These are phyloP conservation scores for Fusarium subtropicale DNA, from an alignment of 2,329 filamentous ascomycete species.

Conservation along the genomic window DNA sequence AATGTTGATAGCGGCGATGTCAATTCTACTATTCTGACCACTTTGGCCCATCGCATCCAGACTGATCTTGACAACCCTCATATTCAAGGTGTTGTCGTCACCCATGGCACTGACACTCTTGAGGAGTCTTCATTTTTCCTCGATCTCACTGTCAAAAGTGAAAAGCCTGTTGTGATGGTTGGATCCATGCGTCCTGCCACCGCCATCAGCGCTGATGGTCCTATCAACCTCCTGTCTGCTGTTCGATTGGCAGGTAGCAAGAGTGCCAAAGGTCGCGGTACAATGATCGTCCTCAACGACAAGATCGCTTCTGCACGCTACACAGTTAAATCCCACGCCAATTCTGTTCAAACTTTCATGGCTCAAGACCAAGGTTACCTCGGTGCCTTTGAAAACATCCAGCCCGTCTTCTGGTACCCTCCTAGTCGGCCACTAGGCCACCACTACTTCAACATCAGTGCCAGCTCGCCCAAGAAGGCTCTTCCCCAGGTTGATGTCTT, in stretches of 20 bases:
- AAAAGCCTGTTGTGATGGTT: constrained; percentile 69
- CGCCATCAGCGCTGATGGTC: constrained; percentile 70
- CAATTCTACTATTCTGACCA: constrained; percentile 61
- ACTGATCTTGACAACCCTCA: constrained; percentile 55
- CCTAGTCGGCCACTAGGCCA: constrained; percentile 60
- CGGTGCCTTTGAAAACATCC: constrained; percentile 67
- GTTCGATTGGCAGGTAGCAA: constrained; percentile 64
- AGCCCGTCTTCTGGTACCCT: constrained; percentile 69
- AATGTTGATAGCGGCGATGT: constrained; percentile 60
- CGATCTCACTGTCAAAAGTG: constrained; percentile 65
- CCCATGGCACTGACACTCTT: constrained; percentile 73
- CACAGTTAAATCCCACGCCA: constrained; percentile 70
- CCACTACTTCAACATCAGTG: constrained; percentile 55
- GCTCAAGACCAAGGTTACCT: constrained; percentile 67
- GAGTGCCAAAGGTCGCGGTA: constrained; percentile 60
- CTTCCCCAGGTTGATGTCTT: constrained; percentile 68
- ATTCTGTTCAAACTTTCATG: constrained; percentile 71
- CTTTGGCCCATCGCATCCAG: constrained; percentile 61
- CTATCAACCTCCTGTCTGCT: constrained; percentile 69
- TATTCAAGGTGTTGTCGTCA: constrained; percentile 66
- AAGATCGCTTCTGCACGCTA: constrained; percentile 67
- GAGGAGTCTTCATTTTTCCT: constrained; percentile 73
- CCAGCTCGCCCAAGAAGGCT: constrained; percentile 36
- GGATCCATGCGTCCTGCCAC: constrained; percentile 73
- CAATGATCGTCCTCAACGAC: constrained; percentile 71